phyloP scores from a whole-genome alignment of 2,329 filamentous ascomycete species.

The Neopestalotiopsis sp. region DNA sequence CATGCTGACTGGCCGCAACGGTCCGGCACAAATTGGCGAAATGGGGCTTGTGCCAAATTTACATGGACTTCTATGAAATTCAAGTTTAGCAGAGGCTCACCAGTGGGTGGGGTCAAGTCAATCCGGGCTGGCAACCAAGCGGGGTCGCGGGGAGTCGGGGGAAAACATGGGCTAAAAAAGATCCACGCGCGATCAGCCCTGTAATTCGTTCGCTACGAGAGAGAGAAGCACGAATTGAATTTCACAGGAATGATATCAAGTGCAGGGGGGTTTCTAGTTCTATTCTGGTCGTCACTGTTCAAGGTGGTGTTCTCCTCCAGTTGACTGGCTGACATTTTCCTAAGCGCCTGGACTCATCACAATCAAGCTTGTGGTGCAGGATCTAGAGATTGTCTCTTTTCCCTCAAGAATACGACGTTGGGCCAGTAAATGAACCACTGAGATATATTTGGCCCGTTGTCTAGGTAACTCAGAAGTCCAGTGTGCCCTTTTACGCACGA shows the following conservation, averaged over 20 bases:
- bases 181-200: neutral
- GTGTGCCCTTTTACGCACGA: neutral
- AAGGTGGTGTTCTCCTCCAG: conserved; percentile 7
- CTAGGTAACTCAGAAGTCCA: neutral
- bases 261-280: neutral
- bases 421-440: neutral
- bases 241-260: neutral
- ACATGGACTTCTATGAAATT: neutral
- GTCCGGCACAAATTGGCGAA: neutral
- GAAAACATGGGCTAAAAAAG: neutral
- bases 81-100: neutral
- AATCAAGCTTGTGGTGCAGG: neutral
- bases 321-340: conserved; percentile 10
- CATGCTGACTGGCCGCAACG: neutral
- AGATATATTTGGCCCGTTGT: neutral
- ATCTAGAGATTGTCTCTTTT: neutral
- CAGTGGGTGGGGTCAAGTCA: neutral
- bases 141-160: neutral
- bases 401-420: neutral
- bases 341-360: conserved; percentile 18
- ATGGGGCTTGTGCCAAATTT: neutral
- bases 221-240: neutral
- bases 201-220: neutral
- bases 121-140: neutral
- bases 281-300: neutral